A percentile compares a stretch with the other conserved stretches of the same genome.
phyloP scores from a whole-genome alignment of 495 filamentous ascomycete species.

The Aspergillus nidulans region DNA sequence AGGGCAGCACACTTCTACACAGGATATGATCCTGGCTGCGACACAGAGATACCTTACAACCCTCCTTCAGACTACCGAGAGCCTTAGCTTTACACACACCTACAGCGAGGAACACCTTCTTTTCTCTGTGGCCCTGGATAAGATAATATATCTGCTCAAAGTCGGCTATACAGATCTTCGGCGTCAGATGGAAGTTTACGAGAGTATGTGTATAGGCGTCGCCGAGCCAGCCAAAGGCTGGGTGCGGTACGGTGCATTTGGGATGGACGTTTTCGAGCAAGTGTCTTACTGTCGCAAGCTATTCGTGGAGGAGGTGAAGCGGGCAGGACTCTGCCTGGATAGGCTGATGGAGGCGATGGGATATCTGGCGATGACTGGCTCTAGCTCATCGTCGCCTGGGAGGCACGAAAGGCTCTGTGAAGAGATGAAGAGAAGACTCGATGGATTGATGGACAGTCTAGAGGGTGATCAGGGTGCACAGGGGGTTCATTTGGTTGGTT shows the following conservation, averaged over 20 bases:
- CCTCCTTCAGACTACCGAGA: conserved; percentile 10
- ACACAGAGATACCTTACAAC: conserved; percentile 12
- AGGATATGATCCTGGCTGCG: conserved; percentile 12
- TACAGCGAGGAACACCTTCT: conserved; percentile 16
- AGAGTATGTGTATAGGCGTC: neutral
- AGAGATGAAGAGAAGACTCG: conserved; percentile 12
- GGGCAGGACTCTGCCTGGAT: conserved; percentile 9
- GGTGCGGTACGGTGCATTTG: conserved; percentile 12
- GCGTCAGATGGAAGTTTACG: conserved; percentile 3
- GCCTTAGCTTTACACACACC: neutral
- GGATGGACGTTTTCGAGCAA: conserved; percentile 15
- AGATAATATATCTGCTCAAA: conserved; percentile 11
- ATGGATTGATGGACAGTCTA: conserved; percentile 6
- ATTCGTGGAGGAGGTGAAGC: conserved; percentile 13
- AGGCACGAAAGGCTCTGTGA: conserved; percentile 13
- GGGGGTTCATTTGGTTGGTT: neutral
- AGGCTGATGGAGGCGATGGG: conserved; percentile 10
- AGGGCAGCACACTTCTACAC: neutral
- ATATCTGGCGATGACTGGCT: neutral
- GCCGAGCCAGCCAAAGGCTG: neutral
- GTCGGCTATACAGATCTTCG: conserved; percentile 11
- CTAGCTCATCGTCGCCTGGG: neutral
- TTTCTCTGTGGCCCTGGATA: conserved; percentile 15
- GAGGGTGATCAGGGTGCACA: neutral
- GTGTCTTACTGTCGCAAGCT: conserved; percentile 9